Evolutionary conservation across 1,284 basidiomycete species (phyloP).

Genomic region (Cystobasidiaceae sp.): DNA sequence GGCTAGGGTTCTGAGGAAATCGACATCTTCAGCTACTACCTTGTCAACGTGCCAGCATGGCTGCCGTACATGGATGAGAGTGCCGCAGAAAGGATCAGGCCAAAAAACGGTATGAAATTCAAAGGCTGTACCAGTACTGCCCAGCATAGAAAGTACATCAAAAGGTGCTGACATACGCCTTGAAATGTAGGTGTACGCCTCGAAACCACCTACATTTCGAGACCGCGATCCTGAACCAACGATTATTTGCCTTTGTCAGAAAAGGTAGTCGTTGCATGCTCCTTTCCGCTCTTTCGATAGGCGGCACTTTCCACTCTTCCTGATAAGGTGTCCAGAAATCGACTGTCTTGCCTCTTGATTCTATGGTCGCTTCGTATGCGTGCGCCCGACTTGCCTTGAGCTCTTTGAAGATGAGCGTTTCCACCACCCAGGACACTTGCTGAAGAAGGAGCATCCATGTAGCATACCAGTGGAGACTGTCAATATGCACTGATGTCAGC

Average conservation of each 20-base stretch:
- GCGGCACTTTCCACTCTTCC: constrained; percentile 44
- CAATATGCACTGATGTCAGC: not conserved
- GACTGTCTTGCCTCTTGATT: constrained; percentile 38
- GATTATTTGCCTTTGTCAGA: constrained; percentile 36
- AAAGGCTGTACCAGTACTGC: constrained; percentile 43
- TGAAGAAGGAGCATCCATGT: constrained; percentile 31
- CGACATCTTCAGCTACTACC: not conserved
- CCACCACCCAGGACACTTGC: constrained; percentile 35
- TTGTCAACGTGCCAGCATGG: constrained; percentile 18
- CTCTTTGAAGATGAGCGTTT: constrained; percentile 36
- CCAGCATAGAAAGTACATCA: no score
- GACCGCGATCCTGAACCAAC: constrained; percentile 38
- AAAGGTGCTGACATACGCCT: no score
- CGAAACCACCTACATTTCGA: constrained; percentile 40
- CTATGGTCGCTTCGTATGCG: constrained; percentile 39
- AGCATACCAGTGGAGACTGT: no score
- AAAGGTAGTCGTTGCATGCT: constrained; percentile 37
- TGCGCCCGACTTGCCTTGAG: constrained; percentile 35
- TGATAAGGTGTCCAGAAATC: constrained; percentile 41
- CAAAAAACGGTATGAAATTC: constrained; percentile 42
- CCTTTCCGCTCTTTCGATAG: constrained; percentile 39
- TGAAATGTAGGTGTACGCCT: no score
- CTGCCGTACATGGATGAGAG: constrained; percentile 33
- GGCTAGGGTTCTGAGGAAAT: constrained; percentile 34
- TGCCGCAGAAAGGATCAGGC: constrained; percentile 37